These are phyloP conservation scores for Salix koriyanagi DNA, from an alignment of 345 rosid species.

Conservation along the genomic window DNA sequence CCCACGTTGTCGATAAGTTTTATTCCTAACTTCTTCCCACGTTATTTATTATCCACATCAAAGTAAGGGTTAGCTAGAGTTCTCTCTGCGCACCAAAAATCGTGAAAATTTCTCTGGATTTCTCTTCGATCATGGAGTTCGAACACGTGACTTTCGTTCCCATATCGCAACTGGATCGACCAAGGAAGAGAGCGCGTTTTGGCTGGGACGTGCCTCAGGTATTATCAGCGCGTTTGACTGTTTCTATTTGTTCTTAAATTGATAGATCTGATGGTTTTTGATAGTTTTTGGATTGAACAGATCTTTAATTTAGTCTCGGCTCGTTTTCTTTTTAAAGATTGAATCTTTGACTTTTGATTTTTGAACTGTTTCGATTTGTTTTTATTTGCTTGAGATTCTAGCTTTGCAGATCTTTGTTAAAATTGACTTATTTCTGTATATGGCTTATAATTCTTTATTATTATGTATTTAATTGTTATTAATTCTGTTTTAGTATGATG, in stretches of 20 bases:
- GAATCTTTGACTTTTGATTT: neutral
- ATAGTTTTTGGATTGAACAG: neutral
- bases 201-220: conserved; percentile 83
- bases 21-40: conserved; percentile 19
- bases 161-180: conserved; percentile 63
- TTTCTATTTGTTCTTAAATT: neutral
- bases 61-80: conserved; percentile 43
- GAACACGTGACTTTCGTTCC: conserved; percentile 77
- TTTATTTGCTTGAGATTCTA: neutral
- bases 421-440: neutral
- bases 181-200: conserved; percentile 79
- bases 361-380: neutral
- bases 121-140: conserved; percentile 59
- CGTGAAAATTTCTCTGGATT: conserved; percentile 1
- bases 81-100: no score
- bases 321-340: neutral
- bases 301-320: neutral
- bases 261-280: conserved; percentile 9
- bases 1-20: conserved; percentile 54
- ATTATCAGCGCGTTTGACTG: conserved; percentile 21
- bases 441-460: neutral
- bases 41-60: conserved; percentile 13
- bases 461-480: neutral
- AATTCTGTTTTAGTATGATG: neutral
- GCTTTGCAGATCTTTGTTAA: neutral